These are phyloP conservation scores for Styphnolobium japonicum DNA, from an alignment of 306 rosid species.

Conservation along the genomic window DNA sequence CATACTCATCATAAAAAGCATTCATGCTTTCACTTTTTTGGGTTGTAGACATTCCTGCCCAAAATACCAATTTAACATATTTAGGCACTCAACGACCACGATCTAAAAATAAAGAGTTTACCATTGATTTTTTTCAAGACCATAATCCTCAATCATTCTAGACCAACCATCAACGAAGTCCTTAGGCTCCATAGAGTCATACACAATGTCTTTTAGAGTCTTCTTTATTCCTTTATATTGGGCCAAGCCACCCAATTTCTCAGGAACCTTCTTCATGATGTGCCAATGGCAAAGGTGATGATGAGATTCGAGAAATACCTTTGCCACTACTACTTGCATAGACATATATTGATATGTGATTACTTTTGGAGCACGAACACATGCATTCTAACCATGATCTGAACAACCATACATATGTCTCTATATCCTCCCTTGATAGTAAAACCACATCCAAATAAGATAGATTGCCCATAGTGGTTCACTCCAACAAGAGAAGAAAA, in stretches of 20 bases:
- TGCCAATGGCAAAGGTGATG: not conserved
- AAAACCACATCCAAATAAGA: not conserved
- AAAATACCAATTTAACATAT: slow-evolving; percentile 30
- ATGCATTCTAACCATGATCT: not conserved
- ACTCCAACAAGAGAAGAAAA: not conserved
- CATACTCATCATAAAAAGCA: slow-evolving; percentile 6
- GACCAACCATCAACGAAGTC: slow-evolving; percentile 25
- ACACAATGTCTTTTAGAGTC: not conserved
- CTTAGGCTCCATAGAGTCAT: not conserved
- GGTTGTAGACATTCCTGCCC: slow-evolving; percentile 21
- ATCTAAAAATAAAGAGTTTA: not conserved
- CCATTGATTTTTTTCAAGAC: not conserved
- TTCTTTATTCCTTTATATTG: not conserved
- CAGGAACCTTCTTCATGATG: not conserved
- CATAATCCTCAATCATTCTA: not conserved
- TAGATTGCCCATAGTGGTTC: not conserved
- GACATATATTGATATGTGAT: not conserved
- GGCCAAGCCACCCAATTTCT: not conserved
- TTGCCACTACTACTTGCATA: not conserved
- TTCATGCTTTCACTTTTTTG: not conserved
- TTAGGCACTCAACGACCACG: not conserved
- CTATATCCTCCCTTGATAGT: not conserved
- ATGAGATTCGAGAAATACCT: not conserved
- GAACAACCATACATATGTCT: not conserved
- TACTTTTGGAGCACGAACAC: not conserved